These are phyloP conservation scores for Lineolata rhizophorae DNA, from an alignment of 495 filamentous ascomycete species.

Conservation along the genomic window DNA sequence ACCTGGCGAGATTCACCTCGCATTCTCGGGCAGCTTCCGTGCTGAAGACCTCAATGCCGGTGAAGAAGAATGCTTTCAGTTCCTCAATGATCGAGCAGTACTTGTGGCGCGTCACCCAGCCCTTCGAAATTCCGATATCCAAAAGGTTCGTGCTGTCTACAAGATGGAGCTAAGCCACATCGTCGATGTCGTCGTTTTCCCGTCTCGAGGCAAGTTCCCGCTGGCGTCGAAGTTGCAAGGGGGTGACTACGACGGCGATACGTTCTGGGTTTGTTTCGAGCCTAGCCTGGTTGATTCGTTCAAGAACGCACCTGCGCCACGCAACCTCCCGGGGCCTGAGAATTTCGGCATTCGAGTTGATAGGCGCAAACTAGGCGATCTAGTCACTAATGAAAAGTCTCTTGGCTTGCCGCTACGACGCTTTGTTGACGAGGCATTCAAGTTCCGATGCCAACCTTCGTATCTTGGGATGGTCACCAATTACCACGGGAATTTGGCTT, in stretches of 20 bases:
- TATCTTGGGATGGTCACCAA: conserved; percentile 55
- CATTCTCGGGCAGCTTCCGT: conserved; percentile 47
- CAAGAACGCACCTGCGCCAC: conserved; percentile 38
- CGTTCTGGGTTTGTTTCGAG: conserved; percentile 72
- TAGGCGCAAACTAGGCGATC: conserved; percentile 25
- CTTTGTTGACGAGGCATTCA: conserved; percentile 33
- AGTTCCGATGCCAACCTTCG: conserved; percentile 41
- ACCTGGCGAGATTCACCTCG: conserved; percentile 56
- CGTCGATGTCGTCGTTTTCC: conserved; percentile 73
- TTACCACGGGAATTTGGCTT: conserved; percentile 50
- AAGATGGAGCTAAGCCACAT: conserved; percentile 48
- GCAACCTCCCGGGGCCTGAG: conserved; percentile 20
- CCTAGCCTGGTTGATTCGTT: conserved; percentile 51
- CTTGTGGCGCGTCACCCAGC: conserved; percentile 75
- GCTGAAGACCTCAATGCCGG: conserved; percentile 28
- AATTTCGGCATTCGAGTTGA: conserved; percentile 39
- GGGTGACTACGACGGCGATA: conserved; percentile 90
- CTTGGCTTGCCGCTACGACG: conserved; percentile 7
- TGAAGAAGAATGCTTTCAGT: conserved; percentile 33
- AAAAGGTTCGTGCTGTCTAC: conserved; percentile 39
- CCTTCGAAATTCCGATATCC: conserved; percentile 63
- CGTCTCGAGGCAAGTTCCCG: conserved; percentile 41
- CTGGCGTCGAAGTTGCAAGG: conserved; percentile 70
- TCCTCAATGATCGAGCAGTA: conserved; percentile 47
- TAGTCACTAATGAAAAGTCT: conserved; percentile 12